These are phyloP conservation scores for Nicotiana knightiana DNA, from an alignment of 257 asterid species.

Conservation along the genomic window DNA sequence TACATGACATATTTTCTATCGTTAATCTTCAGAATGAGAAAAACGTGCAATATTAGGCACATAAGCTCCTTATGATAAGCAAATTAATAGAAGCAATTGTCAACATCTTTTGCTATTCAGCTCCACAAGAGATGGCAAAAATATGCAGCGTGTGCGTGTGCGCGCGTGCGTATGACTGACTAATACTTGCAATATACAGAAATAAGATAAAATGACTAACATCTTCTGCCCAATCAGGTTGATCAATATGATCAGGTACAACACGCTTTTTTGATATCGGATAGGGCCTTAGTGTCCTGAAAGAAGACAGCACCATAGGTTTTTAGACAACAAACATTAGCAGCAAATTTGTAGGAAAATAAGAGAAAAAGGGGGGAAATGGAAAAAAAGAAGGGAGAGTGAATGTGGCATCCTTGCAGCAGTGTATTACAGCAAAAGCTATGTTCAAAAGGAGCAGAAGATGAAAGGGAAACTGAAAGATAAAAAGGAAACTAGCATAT, in stretches of 20 bases:
- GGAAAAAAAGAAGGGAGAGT: not conserved
- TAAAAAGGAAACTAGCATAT: not conserved
- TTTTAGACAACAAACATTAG: not conserved
- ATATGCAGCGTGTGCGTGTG: not conserved
- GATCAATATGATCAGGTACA: conserved; percentile 73
- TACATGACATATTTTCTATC: not conserved
- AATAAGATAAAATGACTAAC: conserved; percentile 41
- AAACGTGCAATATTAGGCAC: not conserved
- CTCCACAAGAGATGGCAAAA: not conserved
- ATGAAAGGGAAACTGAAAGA: not conserved
- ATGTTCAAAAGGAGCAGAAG: not conserved
- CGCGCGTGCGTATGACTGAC: not conserved
- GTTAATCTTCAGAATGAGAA: not conserved
- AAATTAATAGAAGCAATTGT: not conserved
- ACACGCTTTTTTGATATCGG: conserved; percentile 69
- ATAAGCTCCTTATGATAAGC: not conserved
- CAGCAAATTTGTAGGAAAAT: not conserved
- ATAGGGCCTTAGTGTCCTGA: conserved; percentile 68
- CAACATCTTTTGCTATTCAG: not conserved
- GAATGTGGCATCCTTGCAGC: not conserved
- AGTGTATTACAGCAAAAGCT: not conserved
- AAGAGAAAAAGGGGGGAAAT: not conserved
- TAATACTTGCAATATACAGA: not conserved
- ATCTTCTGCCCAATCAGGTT: conserved; percentile 94
- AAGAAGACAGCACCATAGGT: not conserved